Evolutionary conservation across 2,329 filamentous ascomycete species (phyloP).

Genomic region (Amauroascus niger): DNA sequence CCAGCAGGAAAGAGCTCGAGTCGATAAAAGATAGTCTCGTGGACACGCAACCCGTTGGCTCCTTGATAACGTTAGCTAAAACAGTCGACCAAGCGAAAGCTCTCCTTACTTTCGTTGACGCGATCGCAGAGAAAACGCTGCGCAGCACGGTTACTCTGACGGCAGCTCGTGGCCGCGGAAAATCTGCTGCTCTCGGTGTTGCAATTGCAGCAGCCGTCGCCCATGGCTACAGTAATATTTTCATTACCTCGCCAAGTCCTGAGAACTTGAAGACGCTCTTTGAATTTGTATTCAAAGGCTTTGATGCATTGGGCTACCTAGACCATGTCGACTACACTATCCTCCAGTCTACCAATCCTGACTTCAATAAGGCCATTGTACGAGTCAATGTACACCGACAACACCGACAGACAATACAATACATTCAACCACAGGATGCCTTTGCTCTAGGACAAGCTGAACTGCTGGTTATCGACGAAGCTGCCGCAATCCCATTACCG

Average conservation of each 20-base stretch:
- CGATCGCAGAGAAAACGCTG: constrained; percentile 90
- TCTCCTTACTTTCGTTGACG: constrained; percentile 90
- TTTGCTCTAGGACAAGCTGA: constrained; percentile 94
- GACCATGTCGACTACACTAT: constrained; percentile 98
- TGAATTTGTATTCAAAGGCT: constrained; percentile 96
- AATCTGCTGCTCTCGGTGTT: constrained; percentile 90
- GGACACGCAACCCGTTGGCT: constrained; percentile 77
- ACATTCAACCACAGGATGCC: constrained; percentile 91
- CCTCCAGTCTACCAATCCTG: constrained; percentile 93
- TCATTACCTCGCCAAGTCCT: constrained; percentile 93
- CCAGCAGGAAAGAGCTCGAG: constrained; percentile 65
- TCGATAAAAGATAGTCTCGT: constrained; percentile 77
- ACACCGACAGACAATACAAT: constrained; percentile 96
- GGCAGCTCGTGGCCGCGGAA: constrained; percentile 86
- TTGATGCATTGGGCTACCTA: constrained; percentile 84
- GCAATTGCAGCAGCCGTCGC: constrained; percentile 89
- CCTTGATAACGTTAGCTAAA: constrained; percentile 71
- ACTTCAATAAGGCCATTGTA: constrained; percentile 98
- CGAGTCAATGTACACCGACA: constrained; percentile 90
- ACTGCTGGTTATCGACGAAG: constrained; percentile 91
- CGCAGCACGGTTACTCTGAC: constrained; percentile 89
- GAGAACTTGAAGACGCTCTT: constrained; percentile 98
- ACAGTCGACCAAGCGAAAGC: constrained; percentile 96
- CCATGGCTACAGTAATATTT: constrained; percentile 97
- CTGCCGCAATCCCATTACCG: constrained; percentile 88